Percentiles rank a stretch among this genome's conserved stretches.
Evolutionary conservation across 768 basidiomycete genomes (phyloP).

Genomic region (Collybiopsis luxurians): DNA sequence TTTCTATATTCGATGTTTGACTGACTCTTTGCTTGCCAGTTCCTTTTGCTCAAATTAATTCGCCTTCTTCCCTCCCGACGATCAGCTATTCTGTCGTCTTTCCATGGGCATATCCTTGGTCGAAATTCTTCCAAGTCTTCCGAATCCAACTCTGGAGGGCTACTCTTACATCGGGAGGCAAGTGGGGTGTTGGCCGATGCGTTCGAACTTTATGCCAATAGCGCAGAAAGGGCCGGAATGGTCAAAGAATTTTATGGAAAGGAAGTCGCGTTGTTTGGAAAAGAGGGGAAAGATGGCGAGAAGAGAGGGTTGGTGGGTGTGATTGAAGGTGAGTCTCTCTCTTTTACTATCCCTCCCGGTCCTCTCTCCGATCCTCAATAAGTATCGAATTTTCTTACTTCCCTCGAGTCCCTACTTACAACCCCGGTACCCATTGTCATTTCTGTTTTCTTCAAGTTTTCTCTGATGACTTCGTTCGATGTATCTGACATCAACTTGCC

Average conservation of each 20-base stretch:
- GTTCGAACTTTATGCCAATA: slow-evolving; percentile 84
- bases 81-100: slow-evolving; percentile 71
- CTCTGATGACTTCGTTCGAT: too few relatives aligned
- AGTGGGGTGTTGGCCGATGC: slow-evolving; percentile 82
- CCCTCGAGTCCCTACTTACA: too few relatives aligned
- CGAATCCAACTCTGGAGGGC: slow-evolving; percentile 28
- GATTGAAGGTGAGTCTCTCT: slow-evolving; percentile 38
- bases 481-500: too few relatives aligned
- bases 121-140: too few relatives aligned
- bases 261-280: slow-evolving; percentile 71
- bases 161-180: slow-evolving; percentile 85
- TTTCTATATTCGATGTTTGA: not conserved
- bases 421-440: too few relatives aligned
- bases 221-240: slow-evolving; percentile 78
- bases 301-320: slow-evolving; percentile 69
- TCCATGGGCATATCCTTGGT: slow-evolving; percentile 65
- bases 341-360: too few relatives aligned
- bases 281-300: slow-evolving; percentile 59
- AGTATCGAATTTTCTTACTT: too few relatives aligned
- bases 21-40: slow-evolving; percentile 38
- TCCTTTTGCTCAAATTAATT: slow-evolving; percentile 78
- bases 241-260: slow-evolving; percentile 90
- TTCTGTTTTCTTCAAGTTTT: too few relatives aligned
- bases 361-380: too few relatives aligned
- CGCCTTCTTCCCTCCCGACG: slow-evolving; percentile 74